Evolutionary conservation across 2,329 filamentous ascomycete species (phyloP), one percentile per base, ranked within the genome.

Genomic region (Dothidotthia symphoricarpi): DNA sequence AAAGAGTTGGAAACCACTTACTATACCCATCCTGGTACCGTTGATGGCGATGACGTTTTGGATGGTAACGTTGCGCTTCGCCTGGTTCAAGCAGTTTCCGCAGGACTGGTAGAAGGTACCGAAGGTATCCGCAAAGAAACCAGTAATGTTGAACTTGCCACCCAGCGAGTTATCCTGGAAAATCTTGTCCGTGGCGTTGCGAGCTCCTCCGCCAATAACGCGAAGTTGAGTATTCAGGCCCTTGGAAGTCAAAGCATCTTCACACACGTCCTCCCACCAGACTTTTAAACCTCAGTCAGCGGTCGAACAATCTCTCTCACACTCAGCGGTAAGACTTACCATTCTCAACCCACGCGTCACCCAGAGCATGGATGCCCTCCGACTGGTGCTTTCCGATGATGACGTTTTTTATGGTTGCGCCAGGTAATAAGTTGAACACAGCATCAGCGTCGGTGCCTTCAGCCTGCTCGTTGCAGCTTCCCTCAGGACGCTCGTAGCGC

Each of bases 251-350:
- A 57, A 33, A 3, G 53, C 53, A 29, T 57, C 53, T 31, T 57
- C 53, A 24, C 53, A 57, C 14, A 57, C 53, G 7, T 57, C 53
- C 39, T 57, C 53, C 53, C 53, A 57, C 53, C 53, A 57, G 3
- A 57, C 53, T 56, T 4, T 36, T 9, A 11, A 24, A 16, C 11
- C n/a, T 1, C 24, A 4, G 27, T 50, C 31, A 53, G 42, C 13
- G 13, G 9, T 26, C n/a, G n/a, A 4, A 9, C 3, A 10, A 1
- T 24, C 2, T 3, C 3, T 12, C 13, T n/a, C 8, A 13, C 11
- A 13, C n/a, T 2, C 4, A 1, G 3, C 8, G 2, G 16, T 9
- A 0, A 0, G 8, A 8, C 39, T 41, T 35, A 53, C 53, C 53
- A 29, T 55, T 57, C 32, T 57, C 53, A n/a, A 57, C 53, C 53